Base-by-base conservation (phyloP, 805 yeast genomes). In the Wickerhamia fluorescens region DNA sequence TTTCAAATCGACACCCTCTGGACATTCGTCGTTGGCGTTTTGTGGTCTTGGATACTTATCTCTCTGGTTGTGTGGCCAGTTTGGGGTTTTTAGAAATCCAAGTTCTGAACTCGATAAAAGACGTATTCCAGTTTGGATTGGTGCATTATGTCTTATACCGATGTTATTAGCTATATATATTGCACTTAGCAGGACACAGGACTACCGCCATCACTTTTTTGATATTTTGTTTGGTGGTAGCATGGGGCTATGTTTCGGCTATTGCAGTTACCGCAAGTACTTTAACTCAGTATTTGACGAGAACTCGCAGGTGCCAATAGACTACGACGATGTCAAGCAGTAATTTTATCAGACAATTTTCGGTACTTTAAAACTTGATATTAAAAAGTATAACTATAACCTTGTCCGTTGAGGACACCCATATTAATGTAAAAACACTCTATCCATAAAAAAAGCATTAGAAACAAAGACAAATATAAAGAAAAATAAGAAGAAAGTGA, bases 1-100 rank as follows among this genome's bases (percentile, higher is more conserved):
- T 2, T 63, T 70, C 61, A 60, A 72, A 36, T 61, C 72, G 16
- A 66, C 75, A 5, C 80, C 80, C 1, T 68, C 75, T 6, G 80
- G 80, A 14, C 80, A 73, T 40, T 56, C 73, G 7, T 60, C 74
- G 2, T 56, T 66, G 22, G 60, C 76, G n/a, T 74, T 73, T 44
- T 51, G 69, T 10, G 73, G 74, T 2, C 51, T 73, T 30, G 49
- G 58, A 6, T 73, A 53, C 47, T 53, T 73, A 28, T 39, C 70
- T 8, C 45, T 72, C 19, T 73, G 73, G 72, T 37, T 69, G 3
- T 47, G 48, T 20, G 72, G 71, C n/a, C 73, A 68, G 41, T 49
- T 55, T 23, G 34, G 34, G 17, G 37, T 45, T 17, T 29, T 34
- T 40, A 41, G 21, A 31, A 34, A 20, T 14, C n/a, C n/a, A n/a